Conservation (phyloP, 495 filamentous ascomycete species). For the Lindgomyces ingoldianus region DNA sequence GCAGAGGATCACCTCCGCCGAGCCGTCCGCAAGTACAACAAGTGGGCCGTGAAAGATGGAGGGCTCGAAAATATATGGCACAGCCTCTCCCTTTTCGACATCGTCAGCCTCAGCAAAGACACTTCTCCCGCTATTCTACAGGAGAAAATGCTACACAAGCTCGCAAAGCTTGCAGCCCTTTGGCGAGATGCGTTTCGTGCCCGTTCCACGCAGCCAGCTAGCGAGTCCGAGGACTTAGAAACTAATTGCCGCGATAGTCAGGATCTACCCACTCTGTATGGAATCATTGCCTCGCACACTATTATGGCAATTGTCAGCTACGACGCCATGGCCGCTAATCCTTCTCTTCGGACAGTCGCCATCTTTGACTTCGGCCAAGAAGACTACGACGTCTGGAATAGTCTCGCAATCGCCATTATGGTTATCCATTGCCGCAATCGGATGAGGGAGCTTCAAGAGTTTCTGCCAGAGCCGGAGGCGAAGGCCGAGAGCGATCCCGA, state of each 20-base stretch:
- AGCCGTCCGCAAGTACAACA: conserved; percentile 36
- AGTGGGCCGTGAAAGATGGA: conserved; percentile 41
- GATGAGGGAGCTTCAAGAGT: conserved; percentile 30
- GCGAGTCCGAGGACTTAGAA: background rate
- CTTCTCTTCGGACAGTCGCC: conserved; percentile 36
- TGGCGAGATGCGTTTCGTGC: conserved; percentile 37
- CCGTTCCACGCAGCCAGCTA: conserved; percentile 27
- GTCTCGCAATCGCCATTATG: conserved; percentile 44
- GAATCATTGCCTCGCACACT: conserved; percentile 39
- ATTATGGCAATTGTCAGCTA: conserved; percentile 42
- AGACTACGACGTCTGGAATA: conserved; percentile 47
- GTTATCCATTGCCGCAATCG: conserved; percentile 40
- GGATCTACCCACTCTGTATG: conserved; percentile 44
- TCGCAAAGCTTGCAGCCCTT: conserved; percentile 23
- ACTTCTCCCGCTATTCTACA: conserved; percentile 19
- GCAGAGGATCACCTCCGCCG: conserved; percentile 28
- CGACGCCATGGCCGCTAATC: conserved; percentile 13
- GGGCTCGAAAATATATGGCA: conserved; percentile 26
- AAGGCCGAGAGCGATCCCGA: conserved; percentile 17
- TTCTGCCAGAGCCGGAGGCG: conserved; percentile 3
- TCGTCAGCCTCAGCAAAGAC: conserved; percentile 29
- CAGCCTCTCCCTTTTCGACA: conserved; percentile 38
- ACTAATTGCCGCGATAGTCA: conserved; percentile 1
- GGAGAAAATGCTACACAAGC: conserved; percentile 26
- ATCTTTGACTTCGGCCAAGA: conserved; percentile 41